Conservation (phyloP, 805 yeast genomes). For the Candida argentea region DNA sequence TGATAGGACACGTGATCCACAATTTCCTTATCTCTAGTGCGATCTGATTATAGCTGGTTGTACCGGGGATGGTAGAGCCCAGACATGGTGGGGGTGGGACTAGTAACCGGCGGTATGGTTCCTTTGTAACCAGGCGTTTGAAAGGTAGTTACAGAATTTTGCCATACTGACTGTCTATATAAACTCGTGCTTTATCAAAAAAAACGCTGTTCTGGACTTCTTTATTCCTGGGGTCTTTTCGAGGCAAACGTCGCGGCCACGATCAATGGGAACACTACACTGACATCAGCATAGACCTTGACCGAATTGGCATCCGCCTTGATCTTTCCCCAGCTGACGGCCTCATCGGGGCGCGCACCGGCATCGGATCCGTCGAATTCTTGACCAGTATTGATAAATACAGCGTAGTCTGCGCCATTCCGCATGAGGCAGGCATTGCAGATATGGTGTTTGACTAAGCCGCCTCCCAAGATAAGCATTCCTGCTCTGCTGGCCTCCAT, state of each 20-base stretch:
- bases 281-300: conserved; percentile 91
- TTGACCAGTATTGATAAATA: conserved; percentile 94
- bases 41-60: no score
- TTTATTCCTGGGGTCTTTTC: conserved; percentile 12
- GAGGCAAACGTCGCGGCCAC: conserved; percentile 97
- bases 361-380: conserved; percentile 99
- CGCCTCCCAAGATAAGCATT: conserved; percentile 95
- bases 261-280: conserved; percentile 87
- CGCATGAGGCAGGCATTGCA: conserved; percentile 98
- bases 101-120: conserved; percentile 1
- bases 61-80: no score
- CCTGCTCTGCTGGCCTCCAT: conserved; percentile 95
- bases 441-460: conserved; percentile 91
- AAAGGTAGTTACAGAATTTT: background rate
- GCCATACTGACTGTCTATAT: background rate
- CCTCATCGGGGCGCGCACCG: conserved; percentile 98
- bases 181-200: background rate
- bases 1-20: no score
- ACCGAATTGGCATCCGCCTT: conserved; percentile 87
- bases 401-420: conserved; percentile 98
- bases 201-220: background rate
- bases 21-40: no score
- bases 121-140: background rate
- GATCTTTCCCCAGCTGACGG: conserved; percentile 98
- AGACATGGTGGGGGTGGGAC: background rate